Conservation (phyloP, 345 rosid species). For the Atalantia buxifolia region DNA sequence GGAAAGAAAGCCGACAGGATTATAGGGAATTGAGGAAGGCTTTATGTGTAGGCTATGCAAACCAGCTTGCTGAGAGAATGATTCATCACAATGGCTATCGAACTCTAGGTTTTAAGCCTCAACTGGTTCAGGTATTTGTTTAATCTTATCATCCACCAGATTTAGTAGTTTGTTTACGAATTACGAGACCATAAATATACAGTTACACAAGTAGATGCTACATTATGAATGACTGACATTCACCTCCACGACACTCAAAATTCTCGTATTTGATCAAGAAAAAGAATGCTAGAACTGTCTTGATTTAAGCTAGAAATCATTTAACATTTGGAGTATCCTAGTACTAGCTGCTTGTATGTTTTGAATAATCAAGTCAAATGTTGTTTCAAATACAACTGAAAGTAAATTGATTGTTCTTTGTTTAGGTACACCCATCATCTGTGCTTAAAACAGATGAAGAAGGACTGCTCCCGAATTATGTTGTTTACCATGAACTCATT, state of each 20-base stretch:
- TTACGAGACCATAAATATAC: neutral
- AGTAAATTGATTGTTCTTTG: conserved; percentile 3
- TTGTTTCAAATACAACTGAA: neutral
- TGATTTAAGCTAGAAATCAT: neutral
- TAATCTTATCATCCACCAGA: conserved; percentile 1
- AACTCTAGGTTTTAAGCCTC: conserved; percentile 70
- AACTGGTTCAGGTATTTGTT: conserved; percentile 71
- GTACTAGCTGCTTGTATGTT: neutral
- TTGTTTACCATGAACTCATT: conserved; percentile 82
- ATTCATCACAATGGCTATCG: conserved; percentile 84
- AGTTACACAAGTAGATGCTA: neutral
- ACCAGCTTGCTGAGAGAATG: conserved; percentile 90
- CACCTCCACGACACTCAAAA: neutral
- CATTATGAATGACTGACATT: neutral
- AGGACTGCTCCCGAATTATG: conserved; percentile 71
- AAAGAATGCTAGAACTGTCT: neutral
- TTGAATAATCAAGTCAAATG: neutral
- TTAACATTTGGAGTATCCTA: neutral
- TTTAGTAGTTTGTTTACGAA: neutral
- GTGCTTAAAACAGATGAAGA: conserved; percentile 61
- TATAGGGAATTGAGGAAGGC: conserved; percentile 85
- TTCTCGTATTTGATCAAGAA: neutral
- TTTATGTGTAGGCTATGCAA: conserved; percentile 78
- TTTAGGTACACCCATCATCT: conserved; percentile 87
- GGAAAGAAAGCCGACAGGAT: conserved; percentile 38